These are phyloP conservation scores for Tetrahymena thermophila DNA, from an alignment of 73 alveolate genomes.

Conservation along the genomic window DNA sequence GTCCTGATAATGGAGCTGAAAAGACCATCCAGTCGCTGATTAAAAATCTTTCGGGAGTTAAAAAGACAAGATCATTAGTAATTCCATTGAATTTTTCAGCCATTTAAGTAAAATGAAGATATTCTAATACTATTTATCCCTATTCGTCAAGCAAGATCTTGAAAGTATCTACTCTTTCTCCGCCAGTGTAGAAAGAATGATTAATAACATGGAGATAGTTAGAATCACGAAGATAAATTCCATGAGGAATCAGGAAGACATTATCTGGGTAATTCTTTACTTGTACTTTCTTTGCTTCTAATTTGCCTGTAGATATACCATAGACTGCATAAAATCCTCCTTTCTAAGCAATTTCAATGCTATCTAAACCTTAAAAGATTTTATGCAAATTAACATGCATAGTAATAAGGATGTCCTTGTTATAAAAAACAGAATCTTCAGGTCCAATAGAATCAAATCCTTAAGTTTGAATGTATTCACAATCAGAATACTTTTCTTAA, in stretches of 20 bases:
- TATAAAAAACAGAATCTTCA: not conserved
- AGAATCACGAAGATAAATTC: not conserved
- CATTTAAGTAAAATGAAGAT: not conserved
- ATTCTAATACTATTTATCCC: not conserved
- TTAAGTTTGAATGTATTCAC: not conserved
- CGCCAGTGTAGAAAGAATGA: not conserved
- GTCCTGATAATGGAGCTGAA: not conserved
- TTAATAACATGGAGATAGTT: not conserved
- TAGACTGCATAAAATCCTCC: not conserved
- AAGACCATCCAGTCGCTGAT: not conserved
- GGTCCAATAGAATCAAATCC: not conserved
- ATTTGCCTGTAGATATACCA: not conserved
- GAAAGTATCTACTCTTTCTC: not conserved
- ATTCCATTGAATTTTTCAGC: not conserved
- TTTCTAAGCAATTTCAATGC: not conserved
- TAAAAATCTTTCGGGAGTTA: not conserved
- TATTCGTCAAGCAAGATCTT: not conserved
- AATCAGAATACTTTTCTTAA: not conserved
- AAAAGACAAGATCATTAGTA: not conserved
- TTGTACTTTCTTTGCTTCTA: not conserved
- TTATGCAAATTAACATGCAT: not conserved
- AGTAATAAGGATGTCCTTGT: not conserved
- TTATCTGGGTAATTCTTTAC: not conserved
- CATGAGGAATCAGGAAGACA: not conserved
- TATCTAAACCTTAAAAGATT: not conserved